Evolutionary conservation across 257 asterid species (phyloP).

Genomic region (Gardenia jasminoides): DNA sequence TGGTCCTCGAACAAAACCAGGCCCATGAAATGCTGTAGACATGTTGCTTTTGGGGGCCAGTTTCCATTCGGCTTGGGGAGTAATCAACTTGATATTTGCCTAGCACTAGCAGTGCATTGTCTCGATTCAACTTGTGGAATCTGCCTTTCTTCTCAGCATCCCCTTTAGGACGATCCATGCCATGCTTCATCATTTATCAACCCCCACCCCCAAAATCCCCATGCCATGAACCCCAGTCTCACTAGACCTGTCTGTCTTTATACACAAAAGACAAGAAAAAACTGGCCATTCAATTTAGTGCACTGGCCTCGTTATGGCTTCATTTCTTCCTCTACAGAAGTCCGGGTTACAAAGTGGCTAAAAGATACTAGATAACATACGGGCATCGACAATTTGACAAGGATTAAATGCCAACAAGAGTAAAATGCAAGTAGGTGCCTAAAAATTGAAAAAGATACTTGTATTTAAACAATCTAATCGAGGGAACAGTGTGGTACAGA

Average conservation of each 20-base stretch:
- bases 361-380: not conserved
- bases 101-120: too few relatives aligned
- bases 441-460: not conserved
- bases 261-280: not conserved
- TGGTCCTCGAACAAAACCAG: not conserved
- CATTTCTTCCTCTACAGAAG: not conserved
- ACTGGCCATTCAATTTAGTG: not conserved
- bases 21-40: constrained; percentile 1
- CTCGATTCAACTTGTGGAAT: not conserved
- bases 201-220: not conserved
- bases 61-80: too few relatives aligned
- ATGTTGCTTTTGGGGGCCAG: not conserved
- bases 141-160: not conserved
- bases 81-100: not conserved
- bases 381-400: not conserved
- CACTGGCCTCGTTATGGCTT: not conserved
- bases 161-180: not conserved
- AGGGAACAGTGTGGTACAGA: too few relatives aligned
- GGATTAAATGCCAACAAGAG: not conserved
- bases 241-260: too few relatives aligned
- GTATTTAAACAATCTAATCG: not conserved
- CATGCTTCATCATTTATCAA: not conserved
- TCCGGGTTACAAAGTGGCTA: not conserved
- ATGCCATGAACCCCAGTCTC: not conserved
- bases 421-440: not conserved